Evolutionary conservation across 257 asterid species (phyloP).

Genomic region (Scutellaria barbata): DNA sequence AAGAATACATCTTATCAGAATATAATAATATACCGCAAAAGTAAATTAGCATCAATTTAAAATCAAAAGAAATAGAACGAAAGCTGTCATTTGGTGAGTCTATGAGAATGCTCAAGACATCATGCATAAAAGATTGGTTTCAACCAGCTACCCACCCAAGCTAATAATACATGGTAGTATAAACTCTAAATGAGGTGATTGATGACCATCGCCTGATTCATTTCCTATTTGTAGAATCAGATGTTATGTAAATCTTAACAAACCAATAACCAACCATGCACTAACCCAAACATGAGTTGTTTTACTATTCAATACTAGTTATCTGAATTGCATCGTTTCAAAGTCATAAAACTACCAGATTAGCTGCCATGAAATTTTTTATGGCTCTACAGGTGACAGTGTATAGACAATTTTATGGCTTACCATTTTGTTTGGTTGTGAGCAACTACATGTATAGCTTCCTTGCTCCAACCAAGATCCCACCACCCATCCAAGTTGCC

Average conservation of each 20-base stretch:
- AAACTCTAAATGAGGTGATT: slow-evolving; percentile 15
- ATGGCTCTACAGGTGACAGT: slow-evolving; percentile 18
- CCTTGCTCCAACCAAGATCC: slow-evolving; percentile 80
- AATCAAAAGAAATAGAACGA: background rate
- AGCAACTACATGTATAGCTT: slow-evolving; percentile 79
- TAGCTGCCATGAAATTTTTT: background rate
- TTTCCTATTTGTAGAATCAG: slow-evolving; percentile 6
- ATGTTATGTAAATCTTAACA: background rate
- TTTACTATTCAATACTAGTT: background rate
- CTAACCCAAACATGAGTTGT: slow-evolving; percentile 1
- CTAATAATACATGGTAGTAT: background rate
- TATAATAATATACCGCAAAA: background rate
- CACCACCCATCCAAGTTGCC: slow-evolving; percentile 88
- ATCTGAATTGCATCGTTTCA: slow-evolving; percentile 13
- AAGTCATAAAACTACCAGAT: background rate
- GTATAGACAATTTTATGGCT: slow-evolving; percentile 23
- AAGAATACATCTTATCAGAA: slow-evolving; percentile 13
- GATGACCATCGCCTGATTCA: slow-evolving; percentile 10
- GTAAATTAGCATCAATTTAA: background rate
- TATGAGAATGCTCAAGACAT: background rate
- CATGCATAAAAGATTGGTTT: background rate
- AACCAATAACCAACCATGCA: slow-evolving; percentile 12
- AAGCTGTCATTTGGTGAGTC: slow-evolving; percentile 21
- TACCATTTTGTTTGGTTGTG: slow-evolving; percentile 93
- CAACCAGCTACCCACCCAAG: background rate